phyloP scores from a whole-genome alignment of 2,329 filamentous ascomycete genomes.

The Sporothrix inflata region DNA sequence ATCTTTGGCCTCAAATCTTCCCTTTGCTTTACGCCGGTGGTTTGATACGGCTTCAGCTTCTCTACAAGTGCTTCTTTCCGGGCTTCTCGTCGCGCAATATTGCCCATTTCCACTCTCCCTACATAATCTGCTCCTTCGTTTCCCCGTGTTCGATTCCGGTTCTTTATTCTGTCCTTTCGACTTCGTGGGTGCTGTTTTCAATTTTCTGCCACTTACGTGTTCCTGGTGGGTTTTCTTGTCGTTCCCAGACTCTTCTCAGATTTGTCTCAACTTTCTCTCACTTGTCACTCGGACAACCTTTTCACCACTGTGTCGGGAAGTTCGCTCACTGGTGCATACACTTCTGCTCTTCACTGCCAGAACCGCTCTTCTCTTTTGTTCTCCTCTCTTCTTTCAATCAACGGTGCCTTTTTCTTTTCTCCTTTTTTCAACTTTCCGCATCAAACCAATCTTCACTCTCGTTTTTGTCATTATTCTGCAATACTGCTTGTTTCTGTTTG shows the following conservation, averaged over 20 bases:
- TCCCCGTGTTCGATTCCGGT: not conserved
- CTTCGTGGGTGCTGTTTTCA: not conserved
- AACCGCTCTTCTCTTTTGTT: not conserved
- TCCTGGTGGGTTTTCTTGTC: not conserved
- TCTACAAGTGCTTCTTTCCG: not conserved
- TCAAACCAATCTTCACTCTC: not conserved
- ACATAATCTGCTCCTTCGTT: not conserved
- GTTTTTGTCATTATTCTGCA: not conserved
- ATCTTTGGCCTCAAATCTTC: not conserved
- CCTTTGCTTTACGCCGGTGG: not conserved
- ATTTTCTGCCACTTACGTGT: not conserved
- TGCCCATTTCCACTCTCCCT: not conserved
- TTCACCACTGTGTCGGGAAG: not conserved
- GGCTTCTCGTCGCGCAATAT: not conserved
- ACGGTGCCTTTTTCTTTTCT: not conserved
- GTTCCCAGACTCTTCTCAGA: not conserved
- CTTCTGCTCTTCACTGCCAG: not conserved
- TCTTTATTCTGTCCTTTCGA: not conserved
- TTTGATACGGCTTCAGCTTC: not conserved
- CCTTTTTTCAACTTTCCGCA: not conserved
- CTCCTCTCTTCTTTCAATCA: not conserved
- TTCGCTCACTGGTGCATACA: not conserved
- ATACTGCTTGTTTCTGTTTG: not conserved
- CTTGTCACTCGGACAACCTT: slow-evolving; percentile 17
- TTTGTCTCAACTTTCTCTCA: slow-evolving; percentile 8